Evolutionary conservation across 164 flowering plant species (phyloP).

Genomic region (Paratinospora sagittata): DNA sequence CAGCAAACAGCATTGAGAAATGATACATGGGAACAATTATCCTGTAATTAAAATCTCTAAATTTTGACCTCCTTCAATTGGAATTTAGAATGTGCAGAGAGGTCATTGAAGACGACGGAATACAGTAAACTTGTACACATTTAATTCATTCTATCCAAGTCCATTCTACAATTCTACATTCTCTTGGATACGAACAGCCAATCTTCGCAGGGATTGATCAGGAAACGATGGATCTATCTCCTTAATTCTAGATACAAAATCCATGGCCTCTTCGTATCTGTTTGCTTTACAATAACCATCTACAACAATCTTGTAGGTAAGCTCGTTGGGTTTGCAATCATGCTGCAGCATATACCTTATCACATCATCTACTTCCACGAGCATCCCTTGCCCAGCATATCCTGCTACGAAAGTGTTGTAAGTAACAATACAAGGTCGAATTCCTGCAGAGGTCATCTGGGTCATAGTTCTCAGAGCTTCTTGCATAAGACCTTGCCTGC

Average conservation of each 20-base stretch:
- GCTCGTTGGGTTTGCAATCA: constrained; percentile 73
- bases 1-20: too few species aligned
- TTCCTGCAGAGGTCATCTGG: constrained; percentile 64
- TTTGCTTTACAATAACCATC: constrained; percentile 73
- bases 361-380: constrained; percentile 54
- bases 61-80: not conserved
- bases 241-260: constrained; percentile 51
- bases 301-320: constrained; percentile 70
- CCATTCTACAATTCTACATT: constrained; percentile 8
- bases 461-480: constrained; percentile 62
- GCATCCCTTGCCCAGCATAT: constrained; percentile 56
- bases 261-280: constrained; percentile 56
- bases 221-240: constrained; percentile 41
- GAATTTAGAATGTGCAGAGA: not conserved
- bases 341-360: constrained; percentile 65
- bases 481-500: constrained; percentile 81
- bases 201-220: constrained; percentile 39
- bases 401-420: constrained; percentile 78
- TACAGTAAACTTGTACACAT: not conserved
- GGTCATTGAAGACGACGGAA: too few species aligned
- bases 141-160: constrained; percentile 2
- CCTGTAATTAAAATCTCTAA: constrained; percentile 6
- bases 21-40: too few species aligned
- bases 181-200: constrained; percentile 41
- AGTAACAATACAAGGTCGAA: constrained; percentile 74